Percentiles rank a stretch among this genome's conserved stretches.
These are phyloP conservation scores for Daldinia concentrica DNA, from an alignment of 495 filamentous ascomycete genomes.

Conservation along the genomic window DNA sequence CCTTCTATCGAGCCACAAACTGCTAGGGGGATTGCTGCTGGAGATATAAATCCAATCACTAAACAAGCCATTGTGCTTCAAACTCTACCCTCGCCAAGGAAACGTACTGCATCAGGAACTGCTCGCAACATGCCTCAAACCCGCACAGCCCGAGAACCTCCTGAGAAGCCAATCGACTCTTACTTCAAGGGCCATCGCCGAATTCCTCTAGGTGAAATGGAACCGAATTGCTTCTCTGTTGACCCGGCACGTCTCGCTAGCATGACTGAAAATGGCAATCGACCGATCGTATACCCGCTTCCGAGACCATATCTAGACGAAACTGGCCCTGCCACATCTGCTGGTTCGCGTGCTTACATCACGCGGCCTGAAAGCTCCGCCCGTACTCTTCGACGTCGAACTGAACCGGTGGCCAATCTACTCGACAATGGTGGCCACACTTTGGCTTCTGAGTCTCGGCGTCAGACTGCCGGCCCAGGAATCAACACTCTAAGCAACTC, in stretches of 20 bases:
- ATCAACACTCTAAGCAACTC: conserved; percentile 26
- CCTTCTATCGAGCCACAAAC: conserved; percentile 70
- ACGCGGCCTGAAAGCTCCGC: conserved; percentile 25
- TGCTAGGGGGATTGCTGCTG: conserved; percentile 79
- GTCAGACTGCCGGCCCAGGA: conserved; percentile 44
- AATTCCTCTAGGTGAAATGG: conserved; percentile 83
- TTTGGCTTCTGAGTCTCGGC: conserved; percentile 45
- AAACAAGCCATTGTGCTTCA: conserved; percentile 70
- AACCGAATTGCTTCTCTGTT: conserved; percentile 77
- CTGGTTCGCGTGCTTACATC: conserved; percentile 34
- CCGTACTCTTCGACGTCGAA: conserved; percentile 50
- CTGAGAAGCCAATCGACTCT: conserved; percentile 74
- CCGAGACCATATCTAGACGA: conserved; percentile 59
- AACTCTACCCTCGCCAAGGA: conserved; percentile 48
- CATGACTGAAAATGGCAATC: conserved; percentile 45
- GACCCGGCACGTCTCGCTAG: conserved; percentile 44
- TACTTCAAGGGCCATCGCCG: conserved; percentile 79
- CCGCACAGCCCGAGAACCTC: conserved; percentile 52
- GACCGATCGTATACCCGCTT: conserved; percentile 56
- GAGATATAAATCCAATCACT: conserved; percentile 89
- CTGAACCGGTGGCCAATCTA: conserved; percentile 52
- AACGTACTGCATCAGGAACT: conserved; percentile 50
- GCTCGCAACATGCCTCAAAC: conserved; percentile 35
- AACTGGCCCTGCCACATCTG: conserved; percentile 11
- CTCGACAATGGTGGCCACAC: conserved; percentile 36